A percentile compares a stretch with the other conserved stretches of the same genome.
Conservation (phyloP, 83 land plant genomes). For the Larix sibirica region DNA sequence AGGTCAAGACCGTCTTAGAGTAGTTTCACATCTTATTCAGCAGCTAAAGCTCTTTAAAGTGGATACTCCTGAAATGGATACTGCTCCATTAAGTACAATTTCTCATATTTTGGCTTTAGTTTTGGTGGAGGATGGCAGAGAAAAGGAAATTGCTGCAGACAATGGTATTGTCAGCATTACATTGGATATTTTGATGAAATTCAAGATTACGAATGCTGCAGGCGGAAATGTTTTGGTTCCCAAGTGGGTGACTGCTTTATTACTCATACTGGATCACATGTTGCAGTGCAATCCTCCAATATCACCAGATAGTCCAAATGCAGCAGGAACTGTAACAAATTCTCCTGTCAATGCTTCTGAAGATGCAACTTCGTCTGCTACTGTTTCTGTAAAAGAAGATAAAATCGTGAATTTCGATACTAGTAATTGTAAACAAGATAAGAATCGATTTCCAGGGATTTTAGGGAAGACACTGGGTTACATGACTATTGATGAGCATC, state of each 20-base stretch:
- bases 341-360: constrained; percentile 29
- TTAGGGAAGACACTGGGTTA: constrained; percentile 39
- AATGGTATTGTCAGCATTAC: constrained; percentile 33
- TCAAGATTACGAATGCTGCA: background rate
- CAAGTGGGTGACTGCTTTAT: constrained; percentile 49
- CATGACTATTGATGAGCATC: constrained; percentile 46
- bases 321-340: constrained; percentile 21
- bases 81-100: constrained; percentile 30
- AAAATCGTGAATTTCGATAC: background rate
- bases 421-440: constrained; percentile 7
- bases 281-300: constrained; percentile 33
- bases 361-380: background rate
- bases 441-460: constrained; percentile 23
- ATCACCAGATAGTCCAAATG: constrained; percentile 13
- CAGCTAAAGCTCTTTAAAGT: constrained; percentile 33
- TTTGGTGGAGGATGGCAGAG: constrained; percentile 41
- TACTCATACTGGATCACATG: constrained; percentile 44
- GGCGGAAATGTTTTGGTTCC: constrained; percentile 29
- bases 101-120: constrained; percentile 44
- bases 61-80: constrained; percentile 19
- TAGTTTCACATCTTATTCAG: constrained; percentile 29
- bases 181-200: constrained; percentile 22
- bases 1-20: constrained; percentile 73
- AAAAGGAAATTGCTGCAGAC: constrained; percentile 44
- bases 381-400: constrained; percentile 18